A percentile compares a stretch with the other conserved stretches of the same genome.
These are phyloP conservation scores for Coemansia sp. DNA, from an alignment of 192 early-diverging fungal genomes.

Conservation along the genomic window DNA sequence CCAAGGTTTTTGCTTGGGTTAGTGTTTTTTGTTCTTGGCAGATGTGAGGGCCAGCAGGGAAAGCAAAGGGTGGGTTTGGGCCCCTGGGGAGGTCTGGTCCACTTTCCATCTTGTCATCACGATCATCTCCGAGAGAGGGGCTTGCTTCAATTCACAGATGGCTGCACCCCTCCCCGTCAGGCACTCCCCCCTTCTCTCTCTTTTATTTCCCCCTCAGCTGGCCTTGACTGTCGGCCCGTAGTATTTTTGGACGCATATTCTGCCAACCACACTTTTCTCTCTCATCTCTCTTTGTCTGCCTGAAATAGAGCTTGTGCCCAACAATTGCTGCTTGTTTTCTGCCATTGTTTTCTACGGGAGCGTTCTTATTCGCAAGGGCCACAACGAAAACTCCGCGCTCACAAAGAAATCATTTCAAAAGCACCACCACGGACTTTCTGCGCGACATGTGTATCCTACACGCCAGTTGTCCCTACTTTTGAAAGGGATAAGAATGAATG, in stretches of 20 bases:
- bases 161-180: not conserved
- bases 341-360: conserved; percentile 5
- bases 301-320: conserved; percentile 8
- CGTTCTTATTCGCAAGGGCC: not conserved
- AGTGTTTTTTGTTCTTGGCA: not conserved
- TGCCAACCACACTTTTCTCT: not conserved
- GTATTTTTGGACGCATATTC: conserved; percentile 8
- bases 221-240: conserved; percentile 5
- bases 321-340: not conserved
- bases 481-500: not conserved
- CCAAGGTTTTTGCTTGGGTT: not conserved
- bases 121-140: not conserved
- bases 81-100: not conserved
- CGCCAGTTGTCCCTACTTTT: not conserved
- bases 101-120: not conserved
- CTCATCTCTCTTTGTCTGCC: not conserved
- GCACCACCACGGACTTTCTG: not conserved
- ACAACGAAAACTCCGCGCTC: not conserved
- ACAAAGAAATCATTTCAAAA: not conserved
- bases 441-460: not conserved
- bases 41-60: not conserved
- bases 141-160: not conserved
- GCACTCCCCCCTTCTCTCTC: not conserved
- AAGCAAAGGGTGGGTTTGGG: not conserved
- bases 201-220: not conserved